Evolutionary conservation across 2,329 filamentous ascomycete genomes (phyloP), one percentile per base, ranked within the genome.

Genomic region (Venturia asperata): DNA sequence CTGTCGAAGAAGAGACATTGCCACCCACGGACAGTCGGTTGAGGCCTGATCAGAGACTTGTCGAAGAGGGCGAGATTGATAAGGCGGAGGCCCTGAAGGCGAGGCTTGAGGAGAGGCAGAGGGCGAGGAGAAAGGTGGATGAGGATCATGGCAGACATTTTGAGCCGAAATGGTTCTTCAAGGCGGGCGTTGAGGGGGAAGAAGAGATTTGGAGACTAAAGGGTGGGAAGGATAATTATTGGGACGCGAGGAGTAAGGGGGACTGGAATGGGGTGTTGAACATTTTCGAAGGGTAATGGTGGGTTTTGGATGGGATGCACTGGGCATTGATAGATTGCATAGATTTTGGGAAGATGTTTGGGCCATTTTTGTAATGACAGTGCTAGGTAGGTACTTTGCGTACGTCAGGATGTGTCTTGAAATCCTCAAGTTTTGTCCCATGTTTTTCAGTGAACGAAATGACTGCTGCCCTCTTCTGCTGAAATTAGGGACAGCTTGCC

Each of bases 171-270:
- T 99, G 93, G 92, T 99, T 99, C 74, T 84, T 86, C 63, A 87
- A 84, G 76, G 86, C 89, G 10, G 79, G 67, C 5, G 73, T 68
- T 5, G 69, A 71, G 27, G 72, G 69, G 1, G 67, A 69, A 11
- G 78, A 81, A 67, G 80, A 81, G 69, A 73, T 80, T n/a, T 82
- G 80, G 80, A 70, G 86, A 71, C 76, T 96, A 68, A 94, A 87
- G 78, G 80, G 81, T 2, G 91, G 92, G 24, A 92, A 88, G 76
- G 91, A 95, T 21, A 87, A 91, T 10, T 99, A 99, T 77, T 99
- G 94, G 94, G 92, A 96, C 73, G 88, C 91, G 77, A 84, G 93
- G 67, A 82, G 81, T 2, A 84, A 79, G 68, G 87, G 87, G 1
- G 80, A 80, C 65, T 96, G 90, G 91, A 76, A 76, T 10, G 80